phyloP scores from a whole-genome alignment of 2,329 filamentous ascomycete genomes.

The Clonostachys rosea region DNA sequence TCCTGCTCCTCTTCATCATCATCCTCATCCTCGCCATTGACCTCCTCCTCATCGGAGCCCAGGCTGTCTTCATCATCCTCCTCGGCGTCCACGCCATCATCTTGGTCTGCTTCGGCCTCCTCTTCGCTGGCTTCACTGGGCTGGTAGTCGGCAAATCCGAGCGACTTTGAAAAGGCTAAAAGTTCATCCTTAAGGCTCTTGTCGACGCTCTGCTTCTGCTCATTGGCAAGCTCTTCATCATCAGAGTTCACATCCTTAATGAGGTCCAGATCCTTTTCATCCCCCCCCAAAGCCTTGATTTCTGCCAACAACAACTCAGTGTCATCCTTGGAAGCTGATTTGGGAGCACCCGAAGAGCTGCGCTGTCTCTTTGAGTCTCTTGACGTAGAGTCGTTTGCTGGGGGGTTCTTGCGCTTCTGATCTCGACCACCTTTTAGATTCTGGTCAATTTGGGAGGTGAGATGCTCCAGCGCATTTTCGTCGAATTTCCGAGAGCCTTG shows the following conservation, averaged over 20 bases:
- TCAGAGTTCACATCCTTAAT: constrained; percentile 46
- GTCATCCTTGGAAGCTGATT: constrained; percentile 5
- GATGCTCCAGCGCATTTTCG: constrained; percentile 41
- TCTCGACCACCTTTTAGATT: constrained; percentile 30
- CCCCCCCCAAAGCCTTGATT: constrained; percentile 60
- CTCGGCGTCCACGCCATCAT: constrained; percentile 23
- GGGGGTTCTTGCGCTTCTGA: constrained; percentile 39
- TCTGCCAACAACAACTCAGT: constrained; percentile 47
- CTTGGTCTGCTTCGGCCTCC: constrained; percentile 22
- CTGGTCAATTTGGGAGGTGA: constrained; percentile 54
- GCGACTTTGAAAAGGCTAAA: constrained; percentile 28
- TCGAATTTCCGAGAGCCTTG: constrained; percentile 30
- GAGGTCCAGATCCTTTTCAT: constrained; percentile 59
- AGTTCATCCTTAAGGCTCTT: constrained; percentile 31
- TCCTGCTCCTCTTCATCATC: constrained; percentile 21
- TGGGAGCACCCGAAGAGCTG: constrained; percentile 15
- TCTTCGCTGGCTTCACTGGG: constrained; percentile 29
- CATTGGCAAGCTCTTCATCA: constrained; percentile 25
- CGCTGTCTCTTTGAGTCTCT: constrained; percentile 30
- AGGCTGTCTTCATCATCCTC: constrained; percentile 18
- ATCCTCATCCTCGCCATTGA: constrained; percentile 14
- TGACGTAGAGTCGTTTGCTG: constrained; percentile 21
- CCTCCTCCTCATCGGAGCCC: constrained; percentile 5
- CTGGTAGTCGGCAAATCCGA: constrained; percentile 26
- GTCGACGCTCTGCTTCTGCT: constrained; percentile 28